Evolutionary conservation across 495 filamentous ascomycete genomes (phyloP), one percentile per base, ranked within the genome.

Genomic region (Parathielavia hyrcaniae): DNA sequence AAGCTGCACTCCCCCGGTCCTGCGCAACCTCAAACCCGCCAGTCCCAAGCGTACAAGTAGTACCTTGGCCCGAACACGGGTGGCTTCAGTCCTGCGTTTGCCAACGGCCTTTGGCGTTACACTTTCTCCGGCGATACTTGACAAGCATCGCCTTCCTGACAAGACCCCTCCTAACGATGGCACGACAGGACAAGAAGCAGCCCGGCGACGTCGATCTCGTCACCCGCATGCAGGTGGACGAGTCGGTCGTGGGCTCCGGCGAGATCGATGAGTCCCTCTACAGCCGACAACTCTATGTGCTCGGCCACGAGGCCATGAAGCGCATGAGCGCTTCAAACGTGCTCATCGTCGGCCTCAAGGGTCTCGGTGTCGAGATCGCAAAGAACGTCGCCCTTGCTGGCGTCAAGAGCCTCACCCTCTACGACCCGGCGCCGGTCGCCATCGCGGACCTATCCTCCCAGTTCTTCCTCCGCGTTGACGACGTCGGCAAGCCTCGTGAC

Each of bases 241-340:
- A 79, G 62, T 79, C 80, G 55, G 68, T 74, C 20, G 71, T 73
- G 48, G 74, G 72, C 47, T 69, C 71, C 23, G 69, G 73, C 66
- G 82, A 95, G 63, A 97, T 99, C 75, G 95, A 99, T 71, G 95
- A 99, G 75, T 89, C 88, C 51, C 81, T 99, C 61, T 99, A 99
- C 80, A 96, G 91, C 73, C 83, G 95, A 56, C 95, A 99, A 75
- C 89, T 99, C 47, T 95, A 98, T 72, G 93, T 98, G 51, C 83
- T 99, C 57, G 95, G 95, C 34, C 95, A 97, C 73, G 95, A 99
- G 77, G 95, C 95, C 53, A 99, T 99, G 95, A 97, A 95, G 77
- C 88, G 91, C 55, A 99, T 99, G 95, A 81, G 91, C 69, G 87
- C 90, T 50, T 97, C 95, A 20, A 91, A 97, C 70, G 83, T 99